phyloP scores from a whole-genome alignment of 805 yeast genomes.

The Saccharomyces jurei region DNA sequence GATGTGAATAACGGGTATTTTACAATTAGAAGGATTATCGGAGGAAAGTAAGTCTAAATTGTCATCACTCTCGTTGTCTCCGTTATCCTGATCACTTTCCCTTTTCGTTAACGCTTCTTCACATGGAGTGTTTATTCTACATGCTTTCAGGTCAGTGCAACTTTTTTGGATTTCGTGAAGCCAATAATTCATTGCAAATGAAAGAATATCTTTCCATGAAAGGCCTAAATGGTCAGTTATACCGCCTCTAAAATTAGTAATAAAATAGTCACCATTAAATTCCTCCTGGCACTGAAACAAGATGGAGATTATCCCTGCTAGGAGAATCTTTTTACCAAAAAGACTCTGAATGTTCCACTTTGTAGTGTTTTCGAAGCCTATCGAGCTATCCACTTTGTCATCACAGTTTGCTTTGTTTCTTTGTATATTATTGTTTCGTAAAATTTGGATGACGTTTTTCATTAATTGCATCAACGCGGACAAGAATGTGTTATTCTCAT shows the following conservation, averaged over 20 bases:
- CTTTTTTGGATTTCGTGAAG: conserved; percentile 27
- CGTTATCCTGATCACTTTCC: background rate
- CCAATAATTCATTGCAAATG: conserved; percentile 68
- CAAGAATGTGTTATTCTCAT: conserved; percentile 39
- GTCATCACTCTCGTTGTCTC: background rate
- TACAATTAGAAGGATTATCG: conserved; percentile 31
- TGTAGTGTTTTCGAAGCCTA: conserved; percentile 27
- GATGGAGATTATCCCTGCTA: conserved; percentile 60
- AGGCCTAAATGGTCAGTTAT: conserved; percentile 23
- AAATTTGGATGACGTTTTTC: conserved; percentile 36
- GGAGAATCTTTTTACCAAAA: conserved; percentile 58
- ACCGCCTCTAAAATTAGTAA: conserved; percentile 5
- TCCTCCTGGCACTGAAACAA: conserved; percentile 68
- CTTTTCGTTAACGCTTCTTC: background rate
- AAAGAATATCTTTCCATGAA: conserved; percentile 64
- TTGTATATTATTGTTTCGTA: conserved; percentile 4
- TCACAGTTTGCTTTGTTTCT: background rate
- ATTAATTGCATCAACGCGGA: conserved; percentile 50
- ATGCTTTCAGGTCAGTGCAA: conserved; percentile 7
- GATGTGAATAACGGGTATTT: conserved; percentile 61
- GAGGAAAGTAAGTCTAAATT: conserved; percentile 13
- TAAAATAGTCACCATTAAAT: conserved; percentile 32
- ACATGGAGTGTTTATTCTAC: conserved; percentile 1
- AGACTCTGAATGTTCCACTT: conserved; percentile 28
- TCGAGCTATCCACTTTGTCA: background rate